These are phyloP conservation scores for Breviolum minutum DNA, from an alignment of 73 alveolate species.

Conservation along the genomic window DNA sequence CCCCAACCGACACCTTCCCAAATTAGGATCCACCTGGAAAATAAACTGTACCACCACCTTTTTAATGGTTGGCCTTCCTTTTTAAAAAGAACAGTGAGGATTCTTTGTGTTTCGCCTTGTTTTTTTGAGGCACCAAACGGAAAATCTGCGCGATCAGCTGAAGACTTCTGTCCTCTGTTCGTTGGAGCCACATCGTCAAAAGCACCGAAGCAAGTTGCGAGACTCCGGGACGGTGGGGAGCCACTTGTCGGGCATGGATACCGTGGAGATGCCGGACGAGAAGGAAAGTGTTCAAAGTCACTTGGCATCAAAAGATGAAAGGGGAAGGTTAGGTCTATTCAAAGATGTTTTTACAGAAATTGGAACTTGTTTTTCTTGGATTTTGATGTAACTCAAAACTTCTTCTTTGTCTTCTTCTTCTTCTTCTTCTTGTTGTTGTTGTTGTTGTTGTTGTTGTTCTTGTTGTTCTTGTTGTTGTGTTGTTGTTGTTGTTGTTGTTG, in stretches of 20 bases:
- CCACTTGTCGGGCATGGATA: not conserved
- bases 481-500: too few species aligned
- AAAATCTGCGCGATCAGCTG: constrained; percentile 23
- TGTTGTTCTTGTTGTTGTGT: too few species aligned
- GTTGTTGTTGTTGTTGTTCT: too few species aligned
- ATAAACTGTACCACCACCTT: not conserved
- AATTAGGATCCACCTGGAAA: too few species aligned
- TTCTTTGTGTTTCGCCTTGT: not conserved
- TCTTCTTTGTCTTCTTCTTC: too few species aligned
- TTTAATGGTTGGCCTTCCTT: not conserved
- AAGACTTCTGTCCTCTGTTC: not conserved
- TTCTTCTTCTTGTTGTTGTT: too few species aligned
- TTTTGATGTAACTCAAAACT: too few species aligned
- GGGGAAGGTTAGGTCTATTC: too few species aligned
- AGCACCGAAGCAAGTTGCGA: constrained; percentile 19
- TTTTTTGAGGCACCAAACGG: not conserved
- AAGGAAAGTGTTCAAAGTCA: constrained; percentile 13
- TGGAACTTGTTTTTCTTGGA: too few species aligned
- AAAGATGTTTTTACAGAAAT: too few species aligned
- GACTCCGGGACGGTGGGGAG: not conserved
- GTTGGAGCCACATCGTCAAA: not conserved
- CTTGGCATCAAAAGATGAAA: not conserved
- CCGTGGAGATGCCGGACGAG: not conserved
- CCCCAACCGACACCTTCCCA: too few species aligned
- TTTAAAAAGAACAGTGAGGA: not conserved